Evolutionary conservation across 805 yeast species (phyloP), one percentile per base, ranked within the genome.

Genomic region (Lipomyces mesembrius): DNA sequence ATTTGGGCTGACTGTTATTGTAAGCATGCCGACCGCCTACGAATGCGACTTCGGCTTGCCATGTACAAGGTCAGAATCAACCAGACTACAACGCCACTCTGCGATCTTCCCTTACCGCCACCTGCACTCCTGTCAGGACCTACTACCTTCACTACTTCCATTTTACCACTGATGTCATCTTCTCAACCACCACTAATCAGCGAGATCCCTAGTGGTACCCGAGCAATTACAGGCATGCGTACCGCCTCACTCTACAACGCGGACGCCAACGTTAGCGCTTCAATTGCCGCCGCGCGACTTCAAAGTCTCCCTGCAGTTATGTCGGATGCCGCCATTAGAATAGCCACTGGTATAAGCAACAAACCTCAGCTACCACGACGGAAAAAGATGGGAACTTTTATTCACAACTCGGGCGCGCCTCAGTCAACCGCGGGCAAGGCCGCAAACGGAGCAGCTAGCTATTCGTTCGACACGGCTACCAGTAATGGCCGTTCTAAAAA

Each of bases 21-120:
- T 29, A 22, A 69, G 70, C 74, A 71, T 37, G 79, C 79, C 37
- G 71, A 69, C 22, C 62, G 72, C 8, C 74, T 78, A 27, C 72
- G 74, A 17, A 64, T 73, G 59, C 71, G 80, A 3, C 75, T 78
- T 5, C 70, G 71, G 25, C 71, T 77, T 43, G 80, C 80, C 27
- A 72, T 76, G 68, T 78, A 74, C 67, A 78, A 78, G 57, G 78
- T 78, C 57, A 64, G 63, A 22, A 75, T 77, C 25, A 72, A 77
- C 63, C 79, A 78, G 66, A 67, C 71, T n/a, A 49, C 64, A 17
- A 64, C 74, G 7, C 74, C 80, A 12, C 62, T 78, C 60, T 27
- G 68, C 12, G 71, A 76, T 25, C 67, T 77, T 35, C 37, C 62
- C 8, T 22, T n/a, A 20, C 37, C 46, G 25, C 35, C 57, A 35